Percentiles rank a stretch among this genome's conserved stretches.
Evolutionary conservation across 257 asterid genomes (phyloP).

Genomic region (Nicotiana otophora): DNA sequence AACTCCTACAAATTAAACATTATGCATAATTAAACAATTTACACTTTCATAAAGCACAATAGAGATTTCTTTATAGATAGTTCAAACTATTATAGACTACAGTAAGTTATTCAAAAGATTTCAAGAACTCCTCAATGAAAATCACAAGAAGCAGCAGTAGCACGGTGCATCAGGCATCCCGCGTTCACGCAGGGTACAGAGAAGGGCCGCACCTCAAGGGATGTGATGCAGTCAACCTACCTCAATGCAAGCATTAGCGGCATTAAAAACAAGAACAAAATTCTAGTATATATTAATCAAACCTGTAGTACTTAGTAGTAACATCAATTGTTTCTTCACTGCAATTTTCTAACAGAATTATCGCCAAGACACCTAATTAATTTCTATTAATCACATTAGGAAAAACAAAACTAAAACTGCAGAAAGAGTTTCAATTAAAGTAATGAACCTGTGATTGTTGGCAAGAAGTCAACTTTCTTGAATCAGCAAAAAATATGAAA

Average conservation of each 20-base stretch:
- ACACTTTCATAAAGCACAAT: not conserved
- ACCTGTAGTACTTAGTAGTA: not conserved
- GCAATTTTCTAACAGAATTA: not conserved
- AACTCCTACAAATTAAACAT: not conserved
- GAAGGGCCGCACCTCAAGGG: too few relatives aligned
- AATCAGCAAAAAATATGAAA: conserved; percentile 15
- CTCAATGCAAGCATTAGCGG: too few relatives aligned
- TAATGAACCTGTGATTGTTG: conserved; percentile 35
- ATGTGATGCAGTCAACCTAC: too few relatives aligned
- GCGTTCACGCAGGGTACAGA: too few relatives aligned
- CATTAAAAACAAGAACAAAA: not conserved
- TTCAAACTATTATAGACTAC: not conserved
- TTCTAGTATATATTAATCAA: not conserved
- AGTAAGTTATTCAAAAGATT: not conserved
- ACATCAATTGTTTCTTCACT: not conserved
- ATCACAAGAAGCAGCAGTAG: not conserved
- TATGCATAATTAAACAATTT: not conserved
- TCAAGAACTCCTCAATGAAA: not conserved
- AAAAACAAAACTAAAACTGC: not conserved
- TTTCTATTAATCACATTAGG: not conserved
- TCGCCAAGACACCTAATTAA: not conserved
- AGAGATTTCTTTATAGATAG: not conserved
- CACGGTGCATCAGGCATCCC: too few relatives aligned
- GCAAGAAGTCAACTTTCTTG: conserved; percentile 15
- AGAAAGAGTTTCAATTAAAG: not conserved